Evolutionary conservation across 768 basidiomycete genomes (phyloP).

Genomic region (Termitomyces sp.): DNA sequence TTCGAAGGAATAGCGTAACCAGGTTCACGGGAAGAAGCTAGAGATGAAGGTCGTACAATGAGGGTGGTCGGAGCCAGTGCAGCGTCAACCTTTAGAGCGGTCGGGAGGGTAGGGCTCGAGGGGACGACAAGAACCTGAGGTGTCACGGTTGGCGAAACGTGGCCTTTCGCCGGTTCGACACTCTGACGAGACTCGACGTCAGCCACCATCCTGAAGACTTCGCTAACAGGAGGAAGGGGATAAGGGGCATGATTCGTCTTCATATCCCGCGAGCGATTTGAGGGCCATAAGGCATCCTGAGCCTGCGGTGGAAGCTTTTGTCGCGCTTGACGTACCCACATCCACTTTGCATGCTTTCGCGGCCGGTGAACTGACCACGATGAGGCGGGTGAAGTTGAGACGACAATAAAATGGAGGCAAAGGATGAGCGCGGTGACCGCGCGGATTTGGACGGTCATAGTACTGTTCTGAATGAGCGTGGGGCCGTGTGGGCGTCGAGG

Average conservation of each 20-base stretch:
- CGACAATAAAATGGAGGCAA: not conserved
- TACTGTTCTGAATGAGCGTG: conserved; percentile 1
- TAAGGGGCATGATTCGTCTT: not conserved
- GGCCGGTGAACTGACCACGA: not conserved
- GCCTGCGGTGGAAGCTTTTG: not conserved
- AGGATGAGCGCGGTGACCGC: not conserved
- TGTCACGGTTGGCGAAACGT: not conserved
- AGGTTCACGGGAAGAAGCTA: conserved; percentile 1
- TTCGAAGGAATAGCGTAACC: not conserved
- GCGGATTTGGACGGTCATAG: not conserved
- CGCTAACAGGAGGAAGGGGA: conserved; percentile 15
- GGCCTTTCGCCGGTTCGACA: not conserved
- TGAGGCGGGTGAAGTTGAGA: not conserved
- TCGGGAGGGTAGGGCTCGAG: not conserved
- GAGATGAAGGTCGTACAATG: not conserved
- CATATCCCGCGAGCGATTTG: not conserved
- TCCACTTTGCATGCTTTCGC: not conserved
- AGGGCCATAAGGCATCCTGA: conserved; percentile 1
- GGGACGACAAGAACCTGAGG: not conserved
- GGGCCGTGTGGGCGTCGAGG: conserved; percentile 2
- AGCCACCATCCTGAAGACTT: conserved; percentile 19
- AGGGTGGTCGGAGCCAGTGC: conserved; percentile 1
- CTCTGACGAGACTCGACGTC: not conserved
- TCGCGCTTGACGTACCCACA: conserved; percentile 6
- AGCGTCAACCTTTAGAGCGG: conserved; percentile 2